Evolutionary conservation across 2,329 filamentous ascomycete species (phyloP).

Genomic region (Microdochium paspali): DNA sequence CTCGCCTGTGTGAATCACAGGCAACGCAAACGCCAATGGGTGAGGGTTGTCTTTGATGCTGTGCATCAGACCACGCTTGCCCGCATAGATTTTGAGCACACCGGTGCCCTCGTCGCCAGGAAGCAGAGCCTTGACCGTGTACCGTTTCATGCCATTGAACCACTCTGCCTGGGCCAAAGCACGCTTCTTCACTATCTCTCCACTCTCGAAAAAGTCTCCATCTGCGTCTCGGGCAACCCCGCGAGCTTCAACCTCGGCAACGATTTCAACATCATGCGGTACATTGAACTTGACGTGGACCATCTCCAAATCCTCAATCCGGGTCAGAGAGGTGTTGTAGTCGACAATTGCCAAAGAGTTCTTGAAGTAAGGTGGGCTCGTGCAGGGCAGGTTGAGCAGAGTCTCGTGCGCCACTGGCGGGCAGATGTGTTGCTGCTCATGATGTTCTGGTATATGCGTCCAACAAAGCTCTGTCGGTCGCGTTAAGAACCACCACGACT

Average conservation of each 20-base stretch:
- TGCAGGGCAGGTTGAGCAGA: constrained; percentile 75
- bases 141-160: constrained; percentile 78
- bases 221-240: constrained; percentile 74
- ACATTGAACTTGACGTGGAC: constrained; percentile 83
- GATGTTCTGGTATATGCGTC: constrained; percentile 84
- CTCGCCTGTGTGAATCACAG: constrained; percentile 79
- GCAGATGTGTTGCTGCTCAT: constrained; percentile 86
- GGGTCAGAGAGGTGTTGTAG: constrained; percentile 79
- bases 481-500: constrained; percentile 89
- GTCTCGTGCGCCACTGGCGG: constrained; percentile 81
- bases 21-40: constrained; percentile 79
- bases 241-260: constrained; percentile 83
- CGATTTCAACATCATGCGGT: constrained; percentile 81
- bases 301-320: constrained; percentile 88
- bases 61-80: constrained; percentile 92
- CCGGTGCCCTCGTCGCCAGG: constrained; percentile 88
- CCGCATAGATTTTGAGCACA: constrained; percentile 83
- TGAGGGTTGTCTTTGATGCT: constrained; percentile 95
- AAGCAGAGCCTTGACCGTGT: constrained; percentile 85
- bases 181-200: constrained; percentile 75
- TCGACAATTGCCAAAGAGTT: constrained; percentile 71
- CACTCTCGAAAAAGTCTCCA: constrained; percentile 88
- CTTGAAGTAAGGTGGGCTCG: constrained; percentile 82
- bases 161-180: constrained; percentile 89
- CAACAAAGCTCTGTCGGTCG: constrained; percentile 86